Evolutionary conservation across 2,329 filamentous ascomycete genomes (phyloP).

Genomic region (Fusarium caatingaense): DNA sequence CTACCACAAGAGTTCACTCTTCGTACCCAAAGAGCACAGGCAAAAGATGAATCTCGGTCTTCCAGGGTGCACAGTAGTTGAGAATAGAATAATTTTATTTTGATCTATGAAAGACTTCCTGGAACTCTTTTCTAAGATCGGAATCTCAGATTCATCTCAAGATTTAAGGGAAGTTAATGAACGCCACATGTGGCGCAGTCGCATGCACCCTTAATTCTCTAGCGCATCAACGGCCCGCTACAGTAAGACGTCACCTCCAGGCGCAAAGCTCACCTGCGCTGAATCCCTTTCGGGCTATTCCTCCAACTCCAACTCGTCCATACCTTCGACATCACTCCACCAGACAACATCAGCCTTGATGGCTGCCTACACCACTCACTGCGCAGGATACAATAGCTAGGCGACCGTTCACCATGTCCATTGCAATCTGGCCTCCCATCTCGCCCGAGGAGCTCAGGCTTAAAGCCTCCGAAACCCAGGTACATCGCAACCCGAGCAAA

Average conservation of each 20-base stretch:
- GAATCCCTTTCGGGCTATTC: slow-evolving; percentile 21
- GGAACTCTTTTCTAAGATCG: not conserved
- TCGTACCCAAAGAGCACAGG: not conserved
- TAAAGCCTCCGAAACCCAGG: slow-evolving; percentile 63
- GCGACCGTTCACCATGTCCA: slow-evolving; percentile 59
- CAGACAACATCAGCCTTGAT: slow-evolving; percentile 25
- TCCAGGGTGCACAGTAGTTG: too few relatives aligned
- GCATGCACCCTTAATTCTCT: slow-evolving; percentile 5
- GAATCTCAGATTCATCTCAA: not conserved
- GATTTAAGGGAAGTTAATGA: not conserved
- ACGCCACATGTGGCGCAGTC: slow-evolving; percentile 39
- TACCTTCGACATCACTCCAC: slow-evolving; percentile 11
- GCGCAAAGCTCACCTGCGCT: slow-evolving; percentile 18
- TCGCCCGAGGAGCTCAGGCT: slow-evolving; percentile 62
- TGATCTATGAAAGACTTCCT: not conserved
- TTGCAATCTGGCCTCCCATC: slow-evolving; percentile 69
- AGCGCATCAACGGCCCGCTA: slow-evolving; percentile 17
- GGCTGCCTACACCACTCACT: slow-evolving; percentile 34
- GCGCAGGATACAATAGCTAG: slow-evolving; percentile 21
- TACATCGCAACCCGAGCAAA: slow-evolving; percentile 48
- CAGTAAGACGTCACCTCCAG: slow-evolving; percentile 34
- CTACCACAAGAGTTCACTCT: not conserved
- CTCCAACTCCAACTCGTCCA: slow-evolving; percentile 39
- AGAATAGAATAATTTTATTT: not conserved
- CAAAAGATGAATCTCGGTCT: not conserved